Evolutionary conservation across 306 rosid genomes (phyloP).

Genomic region (Glycyrrhiza uralensis): DNA sequence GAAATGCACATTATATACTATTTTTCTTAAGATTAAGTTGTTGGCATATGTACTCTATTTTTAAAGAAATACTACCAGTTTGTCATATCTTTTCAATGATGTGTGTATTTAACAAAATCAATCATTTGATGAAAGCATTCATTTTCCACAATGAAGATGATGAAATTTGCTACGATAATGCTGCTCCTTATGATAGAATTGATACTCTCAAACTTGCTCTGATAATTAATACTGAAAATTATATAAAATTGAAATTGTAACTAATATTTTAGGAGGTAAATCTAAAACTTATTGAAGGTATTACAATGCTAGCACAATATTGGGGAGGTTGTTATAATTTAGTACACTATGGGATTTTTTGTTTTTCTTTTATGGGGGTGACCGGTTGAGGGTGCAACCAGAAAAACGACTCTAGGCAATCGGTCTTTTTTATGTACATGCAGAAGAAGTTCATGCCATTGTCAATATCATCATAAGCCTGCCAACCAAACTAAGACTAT

Average conservation of each 20-base stretch:
- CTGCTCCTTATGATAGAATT: no score
- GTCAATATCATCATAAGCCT: constrained; percentile 14
- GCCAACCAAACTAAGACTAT: constrained; percentile 3
- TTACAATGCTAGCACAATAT: constrained; percentile 12
- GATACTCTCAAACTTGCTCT: background rate
- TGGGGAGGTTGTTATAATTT: constrained; percentile 2
- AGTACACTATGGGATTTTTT: background rate
- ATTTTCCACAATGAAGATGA: constrained; percentile 7
- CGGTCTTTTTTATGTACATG: constrained; percentile 20
- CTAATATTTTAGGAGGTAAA: background rate
- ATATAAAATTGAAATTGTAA: constrained; percentile 13
- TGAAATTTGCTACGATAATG: background rate
- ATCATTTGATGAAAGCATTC: background rate
- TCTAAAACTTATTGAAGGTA: constrained; percentile 17
- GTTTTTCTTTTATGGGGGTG: background rate
- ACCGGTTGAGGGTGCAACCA: constrained; percentile 17
- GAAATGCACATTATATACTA: no score
- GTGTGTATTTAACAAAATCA: no score
- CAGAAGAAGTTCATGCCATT: background rate
- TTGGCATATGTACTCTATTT: no score
- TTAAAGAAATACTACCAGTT: no score
- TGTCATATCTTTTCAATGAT: no score
- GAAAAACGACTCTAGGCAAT: background rate
- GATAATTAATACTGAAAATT: background rate
- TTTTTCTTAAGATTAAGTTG: no score